Conservation (phyloP, 768 basidiomycete species). For the Gelatoporia subvermispora region DNA sequence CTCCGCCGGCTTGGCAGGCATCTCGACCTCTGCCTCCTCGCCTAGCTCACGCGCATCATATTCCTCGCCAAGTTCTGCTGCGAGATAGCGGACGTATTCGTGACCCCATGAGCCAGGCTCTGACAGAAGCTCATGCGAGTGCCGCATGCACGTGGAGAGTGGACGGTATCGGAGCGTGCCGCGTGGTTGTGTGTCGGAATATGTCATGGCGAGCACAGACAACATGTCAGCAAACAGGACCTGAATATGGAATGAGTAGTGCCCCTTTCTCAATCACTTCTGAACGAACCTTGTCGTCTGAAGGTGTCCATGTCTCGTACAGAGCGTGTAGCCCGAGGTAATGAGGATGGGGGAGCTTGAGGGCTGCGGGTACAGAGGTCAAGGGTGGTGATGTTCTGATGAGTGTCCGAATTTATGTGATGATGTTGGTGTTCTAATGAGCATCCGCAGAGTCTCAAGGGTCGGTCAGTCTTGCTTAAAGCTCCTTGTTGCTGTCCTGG, state of each 20-base stretch:
- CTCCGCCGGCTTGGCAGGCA: slow-evolving; percentile 6
- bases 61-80: slow-evolving; percentile 94
- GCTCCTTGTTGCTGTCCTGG: slow-evolving; percentile 81
- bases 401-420: too few species aligned
- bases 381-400: too few species aligned
- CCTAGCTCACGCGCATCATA: slow-evolving; percentile 68
- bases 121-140: slow-evolving; percentile 59
- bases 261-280: not conserved
- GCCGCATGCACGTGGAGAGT: slow-evolving; percentile 66
- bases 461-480: slow-evolving; percentile 90
- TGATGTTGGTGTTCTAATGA: slow-evolving; percentile 94
- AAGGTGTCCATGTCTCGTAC: slow-evolving; percentile 76
- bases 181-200: slow-evolving; percentile 94
- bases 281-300: slow-evolving; percentile 64
- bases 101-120: slow-evolving; percentile 99
- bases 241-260: slow-evolving; percentile 35
- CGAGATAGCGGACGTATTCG: slow-evolving; percentile 96
- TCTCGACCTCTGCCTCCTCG: slow-evolving; percentile 25
- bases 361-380: slow-evolving; percentile 98
- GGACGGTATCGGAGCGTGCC: slow-evolving; percentile 94
- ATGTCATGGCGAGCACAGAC: slow-evolving; percentile 98
- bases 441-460: slow-evolving; percentile 86
- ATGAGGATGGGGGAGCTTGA: slow-evolving; percentile 95
- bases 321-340: slow-evolving; percentile 83
- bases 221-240: slow-evolving; percentile 95